Conservation (phyloP, 352 stramenopile genomes). For the Pythium apleroticum region DNA sequence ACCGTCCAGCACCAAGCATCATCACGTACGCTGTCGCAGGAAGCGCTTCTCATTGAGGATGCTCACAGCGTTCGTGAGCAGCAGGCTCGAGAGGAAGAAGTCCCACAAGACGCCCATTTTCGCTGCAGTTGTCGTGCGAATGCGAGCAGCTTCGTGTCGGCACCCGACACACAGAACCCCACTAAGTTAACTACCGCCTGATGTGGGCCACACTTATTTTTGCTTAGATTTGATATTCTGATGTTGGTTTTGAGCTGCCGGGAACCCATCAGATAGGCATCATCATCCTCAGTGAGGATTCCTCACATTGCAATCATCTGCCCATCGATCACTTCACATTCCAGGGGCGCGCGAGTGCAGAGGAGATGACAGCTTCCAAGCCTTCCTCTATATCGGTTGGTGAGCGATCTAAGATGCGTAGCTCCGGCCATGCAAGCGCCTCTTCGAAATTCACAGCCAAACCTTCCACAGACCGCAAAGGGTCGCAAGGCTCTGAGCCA, state of each 20-base stretch:
- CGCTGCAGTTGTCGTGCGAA: neutral
- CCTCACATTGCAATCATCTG: neutral
- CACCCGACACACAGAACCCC: neutral
- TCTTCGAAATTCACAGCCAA: neutral
- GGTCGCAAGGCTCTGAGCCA: neutral
- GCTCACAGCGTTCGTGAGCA: slow-evolving; percentile 85
- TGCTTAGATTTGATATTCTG: slow-evolving; percentile 2
- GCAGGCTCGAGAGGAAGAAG: slow-evolving; percentile 83
- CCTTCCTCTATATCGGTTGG: neutral
- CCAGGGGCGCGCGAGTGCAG: neutral
- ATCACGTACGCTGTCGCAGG: slow-evolving; percentile 68
- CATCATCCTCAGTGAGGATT: too few species aligned
- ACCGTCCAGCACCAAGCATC: neutral
- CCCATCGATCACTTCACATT: neutral
- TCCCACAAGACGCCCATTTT: slow-evolving; percentile 87
- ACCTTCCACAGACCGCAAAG: slow-evolving; percentile 3
- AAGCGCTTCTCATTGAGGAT: slow-evolving; percentile 90
- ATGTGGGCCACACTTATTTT: slow-evolving; percentile 10
- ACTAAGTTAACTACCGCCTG: slow-evolving; percentile 5
- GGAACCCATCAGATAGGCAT: neutral
- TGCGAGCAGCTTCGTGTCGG: slow-evolving; percentile 16
- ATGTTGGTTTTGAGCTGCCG: neutral
- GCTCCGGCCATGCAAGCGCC: neutral
- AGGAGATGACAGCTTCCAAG: neutral
- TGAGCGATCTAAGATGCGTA: slow-evolving; percentile 11